Conservation (phyloP, 2,329 filamentous ascomycete species). For the Colletotrichum incanum region DNA sequence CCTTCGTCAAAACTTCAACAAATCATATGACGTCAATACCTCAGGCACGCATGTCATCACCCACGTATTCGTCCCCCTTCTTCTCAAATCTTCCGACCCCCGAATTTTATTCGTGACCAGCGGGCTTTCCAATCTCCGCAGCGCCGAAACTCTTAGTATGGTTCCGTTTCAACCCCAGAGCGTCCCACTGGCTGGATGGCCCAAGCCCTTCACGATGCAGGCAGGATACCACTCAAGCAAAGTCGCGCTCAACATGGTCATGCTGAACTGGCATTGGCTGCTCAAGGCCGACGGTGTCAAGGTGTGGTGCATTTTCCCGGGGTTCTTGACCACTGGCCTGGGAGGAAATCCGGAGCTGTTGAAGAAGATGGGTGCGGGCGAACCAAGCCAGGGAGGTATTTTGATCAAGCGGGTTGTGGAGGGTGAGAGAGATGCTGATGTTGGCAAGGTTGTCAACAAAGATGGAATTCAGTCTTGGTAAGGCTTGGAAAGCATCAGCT, state of each 20-base stretch:
- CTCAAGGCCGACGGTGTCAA: slow-evolving; percentile 66
- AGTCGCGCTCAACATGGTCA: slow-evolving; percentile 65
- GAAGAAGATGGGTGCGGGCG: slow-evolving; percentile 53
- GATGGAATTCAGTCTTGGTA: slow-evolving; percentile 53
- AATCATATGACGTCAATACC: slow-evolving; percentile 66
- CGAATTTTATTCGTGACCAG: slow-evolving; percentile 65
- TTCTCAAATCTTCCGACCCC: slow-evolving; percentile 60
- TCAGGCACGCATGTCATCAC: slow-evolving; percentile 60
- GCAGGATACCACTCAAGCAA: slow-evolving; percentile 59
- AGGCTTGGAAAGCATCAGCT: background rate
- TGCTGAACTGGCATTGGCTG: slow-evolving; percentile 60
- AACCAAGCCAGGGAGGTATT: slow-evolving; percentile 55
- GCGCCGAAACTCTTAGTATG: slow-evolving; percentile 45
- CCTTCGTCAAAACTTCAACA: slow-evolving; percentile 60
- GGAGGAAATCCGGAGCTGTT: slow-evolving; percentile 51
- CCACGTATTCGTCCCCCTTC: slow-evolving; percentile 56
- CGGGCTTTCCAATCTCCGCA: slow-evolving; percentile 55
- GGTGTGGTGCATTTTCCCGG: slow-evolving; percentile 64
- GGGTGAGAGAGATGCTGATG: slow-evolving; percentile 59
- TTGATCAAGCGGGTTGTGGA: slow-evolving; percentile 59
- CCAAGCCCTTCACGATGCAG: slow-evolving; percentile 54
- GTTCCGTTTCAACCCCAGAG: slow-evolving; percentile 48
- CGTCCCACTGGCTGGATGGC: slow-evolving; percentile 61
- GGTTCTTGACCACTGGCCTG: slow-evolving; percentile 64
- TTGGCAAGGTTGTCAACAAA: slow-evolving; percentile 55